A percentile compares a stretch with the other conserved stretches of the same genome.
Conservation (phyloP, 2,329 filamentous ascomycete genomes). For the Orbilia ellipsospora region DNA sequence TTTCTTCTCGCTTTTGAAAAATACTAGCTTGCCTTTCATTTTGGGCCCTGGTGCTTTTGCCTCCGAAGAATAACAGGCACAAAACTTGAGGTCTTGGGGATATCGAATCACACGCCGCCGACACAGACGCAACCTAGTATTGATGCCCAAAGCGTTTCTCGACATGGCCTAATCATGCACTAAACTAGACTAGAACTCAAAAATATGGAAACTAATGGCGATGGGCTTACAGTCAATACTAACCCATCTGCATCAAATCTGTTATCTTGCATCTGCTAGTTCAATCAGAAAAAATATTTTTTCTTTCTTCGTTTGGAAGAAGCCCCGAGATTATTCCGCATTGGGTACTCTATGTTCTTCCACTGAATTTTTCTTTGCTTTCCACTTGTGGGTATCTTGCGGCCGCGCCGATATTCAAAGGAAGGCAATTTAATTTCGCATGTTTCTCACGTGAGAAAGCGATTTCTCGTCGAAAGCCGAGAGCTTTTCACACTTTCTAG, state of each 20-base stretch:
- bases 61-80: conserved; percentile 10
- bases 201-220: conserved; percentile 35
- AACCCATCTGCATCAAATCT: neutral
- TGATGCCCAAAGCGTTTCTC: conserved; percentile 15
- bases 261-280: conserved; percentile 1
- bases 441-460: conserved; percentile 16
- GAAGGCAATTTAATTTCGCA: conserved; percentile 12
- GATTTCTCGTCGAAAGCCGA: neutral
- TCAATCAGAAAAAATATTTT: too few species aligned
- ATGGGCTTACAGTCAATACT: conserved; percentile 2
- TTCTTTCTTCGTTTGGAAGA: neutral
- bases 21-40: conserved; percentile 7
- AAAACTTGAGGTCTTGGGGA: conserved; percentile 26
- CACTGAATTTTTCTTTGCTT: neutral
- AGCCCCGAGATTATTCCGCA: conserved; percentile 10
- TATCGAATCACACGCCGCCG: too few species aligned
- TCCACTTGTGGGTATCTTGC: neutral
- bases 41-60: neutral
- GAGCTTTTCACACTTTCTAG: too few species aligned
- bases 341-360: neutral
- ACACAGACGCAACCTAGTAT: neutral
- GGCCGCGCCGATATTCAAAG: neutral
- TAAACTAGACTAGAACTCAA: neutral
- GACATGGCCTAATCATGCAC: too few species aligned
- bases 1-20: conserved; percentile 23